Evolutionary conservation across 257 asterid genomes (phyloP).

Genomic region (Nicotiana tabacum): DNA sequence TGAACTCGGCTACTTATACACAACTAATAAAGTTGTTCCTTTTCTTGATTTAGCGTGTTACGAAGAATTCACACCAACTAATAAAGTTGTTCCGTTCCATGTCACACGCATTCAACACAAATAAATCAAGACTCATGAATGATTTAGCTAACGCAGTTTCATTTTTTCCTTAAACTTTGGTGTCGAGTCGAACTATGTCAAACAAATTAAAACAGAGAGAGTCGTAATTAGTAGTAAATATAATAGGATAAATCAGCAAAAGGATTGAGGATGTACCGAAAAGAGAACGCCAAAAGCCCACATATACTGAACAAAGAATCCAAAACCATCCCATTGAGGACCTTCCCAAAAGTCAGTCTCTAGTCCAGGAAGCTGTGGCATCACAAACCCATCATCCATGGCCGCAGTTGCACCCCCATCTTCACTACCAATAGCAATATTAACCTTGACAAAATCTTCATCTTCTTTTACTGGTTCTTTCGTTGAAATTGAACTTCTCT

Average conservation of each 20-base stretch:
- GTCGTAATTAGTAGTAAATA: not conserved
- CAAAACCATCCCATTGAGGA: conserved; percentile 80
- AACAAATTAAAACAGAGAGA: no score
- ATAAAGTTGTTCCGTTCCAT: no score
- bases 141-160: not conserved
- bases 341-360: conserved; percentile 82
- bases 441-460: conserved; percentile 9
- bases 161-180: no score
- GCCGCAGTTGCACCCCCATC: not conserved
- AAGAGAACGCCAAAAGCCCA: conserved; percentile 94
- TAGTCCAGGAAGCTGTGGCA: conserved; percentile 79
- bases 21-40: no score
- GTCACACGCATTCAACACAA: not conserved
- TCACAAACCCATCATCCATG: conserved; percentile 55
- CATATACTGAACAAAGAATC: conserved; percentile 82
- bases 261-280: conserved; percentile 42
- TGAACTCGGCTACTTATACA: no score
- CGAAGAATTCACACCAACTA: not conserved
- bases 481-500: conserved; percentile 48
- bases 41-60: no score
- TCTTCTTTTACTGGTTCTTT: conserved; percentile 36
- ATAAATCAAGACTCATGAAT: not conserved
- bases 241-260: not conserved
- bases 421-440: conserved; percentile 3
- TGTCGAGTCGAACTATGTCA: no score